Evolutionary conservation across 768 basidiomycete genomes (phyloP), one percentile per base, ranked within the genome.

Genomic region (Macrocybe gigantea): DNA sequence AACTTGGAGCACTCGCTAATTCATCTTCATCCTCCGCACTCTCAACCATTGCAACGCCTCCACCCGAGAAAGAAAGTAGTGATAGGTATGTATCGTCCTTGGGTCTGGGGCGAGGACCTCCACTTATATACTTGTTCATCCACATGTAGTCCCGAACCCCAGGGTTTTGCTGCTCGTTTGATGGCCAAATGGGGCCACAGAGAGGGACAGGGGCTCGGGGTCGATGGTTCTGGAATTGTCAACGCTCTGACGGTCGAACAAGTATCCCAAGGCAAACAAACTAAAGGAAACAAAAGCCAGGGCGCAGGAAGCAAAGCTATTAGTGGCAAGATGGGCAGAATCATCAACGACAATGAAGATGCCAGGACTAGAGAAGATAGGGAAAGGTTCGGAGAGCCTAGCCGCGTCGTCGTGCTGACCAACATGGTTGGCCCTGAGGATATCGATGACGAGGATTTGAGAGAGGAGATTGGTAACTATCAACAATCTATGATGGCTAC

Each of bases 181-280:
- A 95, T 96, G 93, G 89, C 88, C 2, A 96, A 93, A 68, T 94
- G 88, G 89, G 94, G 94, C 0, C 92, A 96, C 62, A 88, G 89
- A 61, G 90, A 91, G 62, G 95, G 95, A 1, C 85, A 93, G 66
- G 94, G 94, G 7, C 75, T 97, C 1, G 95, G 95, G 33, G 84
- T 78, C 0, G 82, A 88, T 50, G 88, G 83, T 6, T 75, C 77
- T 2, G 93, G 93, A 1, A 94, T 98, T 39, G 81, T 94, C 38
- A 88, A 94, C 49, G 92, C 94, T 5, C 76, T 97, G 4, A 77
- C 83, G 0, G 87, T 95, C 14, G 88, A 94, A 59, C 84, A 86
- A 49, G 69, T 79, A 11, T 60, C 67, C 30, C 66, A 61, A 38
- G 66, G 64, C 31, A 78, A 77, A 54, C 58, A 58, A 36, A 60